A percentile compares a stretch with the other conserved stretches of the same genome.
Evolutionary conservation across 768 basidiomycete species (phyloP).

Genomic region (Boletus rubescentipes): DNA sequence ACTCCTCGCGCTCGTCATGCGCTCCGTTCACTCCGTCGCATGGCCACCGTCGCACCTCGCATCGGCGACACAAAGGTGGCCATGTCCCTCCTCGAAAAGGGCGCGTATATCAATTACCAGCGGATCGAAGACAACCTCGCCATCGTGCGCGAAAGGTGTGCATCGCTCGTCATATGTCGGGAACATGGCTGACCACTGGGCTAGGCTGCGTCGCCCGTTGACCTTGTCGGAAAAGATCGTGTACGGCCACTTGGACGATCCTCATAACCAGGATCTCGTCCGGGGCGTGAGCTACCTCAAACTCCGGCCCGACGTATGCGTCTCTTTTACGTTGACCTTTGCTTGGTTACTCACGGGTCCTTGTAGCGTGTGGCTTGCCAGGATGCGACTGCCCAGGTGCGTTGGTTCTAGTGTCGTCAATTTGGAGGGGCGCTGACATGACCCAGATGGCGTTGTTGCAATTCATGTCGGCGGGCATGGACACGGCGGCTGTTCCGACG

Average conservation of each 20-base stretch:
- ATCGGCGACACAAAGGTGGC: conserved; percentile 90
- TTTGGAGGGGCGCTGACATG: conserved; percentile 27
- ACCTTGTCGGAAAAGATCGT: conserved; percentile 96
- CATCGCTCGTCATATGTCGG: neutral
- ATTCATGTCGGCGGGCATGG: conserved; percentile 99
- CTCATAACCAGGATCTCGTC: conserved; percentile 85
- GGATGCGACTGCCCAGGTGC: conserved; percentile 85
- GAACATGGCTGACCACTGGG: neutral
- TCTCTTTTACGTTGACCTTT: neutral
- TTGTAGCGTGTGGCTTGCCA: conserved; percentile 82
- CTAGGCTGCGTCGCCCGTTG: conserved; percentile 82
- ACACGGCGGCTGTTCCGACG: conserved; percentile 95
- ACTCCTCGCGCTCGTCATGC: conserved; percentile 53
- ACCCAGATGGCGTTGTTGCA: conserved; percentile 96
- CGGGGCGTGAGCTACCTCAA: conserved; percentile 96
- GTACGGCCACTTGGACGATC: conserved; percentile 97
- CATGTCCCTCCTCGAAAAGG: conserved; percentile 84
- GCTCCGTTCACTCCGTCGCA: conserved; percentile 53
- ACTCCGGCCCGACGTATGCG: conserved; percentile 92
- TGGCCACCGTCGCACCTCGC: conserved; percentile 78
- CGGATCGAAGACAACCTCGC: conserved; percentile 97
- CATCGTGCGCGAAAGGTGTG: conserved; percentile 78
- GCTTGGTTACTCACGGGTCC: neutral
- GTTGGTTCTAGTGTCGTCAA: conserved; percentile 22
- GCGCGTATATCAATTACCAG: conserved; percentile 89